phyloP scores from a whole-genome alignment of 495 filamentous ascomycete genomes.

The Lindgomyces ingoldianus region DNA sequence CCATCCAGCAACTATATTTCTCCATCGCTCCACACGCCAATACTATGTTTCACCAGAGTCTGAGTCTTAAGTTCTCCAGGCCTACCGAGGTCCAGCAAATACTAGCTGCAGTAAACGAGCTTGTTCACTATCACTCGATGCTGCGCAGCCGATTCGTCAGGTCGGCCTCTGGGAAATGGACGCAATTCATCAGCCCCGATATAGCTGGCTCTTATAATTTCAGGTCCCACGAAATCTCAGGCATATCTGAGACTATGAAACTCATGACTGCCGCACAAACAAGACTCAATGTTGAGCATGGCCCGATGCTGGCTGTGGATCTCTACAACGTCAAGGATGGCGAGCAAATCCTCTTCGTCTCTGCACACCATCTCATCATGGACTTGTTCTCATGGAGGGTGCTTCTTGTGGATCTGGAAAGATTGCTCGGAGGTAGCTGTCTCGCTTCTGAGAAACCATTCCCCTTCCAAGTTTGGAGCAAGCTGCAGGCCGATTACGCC shows the following conservation, averaged over 20 bases:
- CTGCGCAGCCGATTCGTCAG: conserved; percentile 17
- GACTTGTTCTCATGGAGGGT: conserved; percentile 28
- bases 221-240: not conserved
- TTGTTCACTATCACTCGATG: conserved; percentile 20
- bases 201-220: conserved; percentile 10
- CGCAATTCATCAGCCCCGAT: conserved; percentile 24
- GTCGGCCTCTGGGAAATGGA: conserved; percentile 1
- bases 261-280: not conserved
- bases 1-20: conserved; percentile 26
- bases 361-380: conserved; percentile 27
- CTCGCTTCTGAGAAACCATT: not conserved
- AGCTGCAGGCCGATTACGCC: conserved; percentile 10
- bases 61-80: conserved; percentile 10
- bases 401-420: conserved; percentile 25
- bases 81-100: not conserved
- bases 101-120: conserved; percentile 9
- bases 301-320: conserved; percentile 16
- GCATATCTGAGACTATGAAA: not conserved
- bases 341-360: conserved; percentile 19
- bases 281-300: conserved; percentile 11
- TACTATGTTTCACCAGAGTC: conserved; percentile 18
- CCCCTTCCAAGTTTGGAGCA: conserved; percentile 20
- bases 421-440: not conserved
- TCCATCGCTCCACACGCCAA: conserved; percentile 30
- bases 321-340: conserved; percentile 15